These are phyloP conservation scores for Toxoplasma gondii DNA, from an alignment of 169 alveolate genomes.

Conservation along the genomic window DNA sequence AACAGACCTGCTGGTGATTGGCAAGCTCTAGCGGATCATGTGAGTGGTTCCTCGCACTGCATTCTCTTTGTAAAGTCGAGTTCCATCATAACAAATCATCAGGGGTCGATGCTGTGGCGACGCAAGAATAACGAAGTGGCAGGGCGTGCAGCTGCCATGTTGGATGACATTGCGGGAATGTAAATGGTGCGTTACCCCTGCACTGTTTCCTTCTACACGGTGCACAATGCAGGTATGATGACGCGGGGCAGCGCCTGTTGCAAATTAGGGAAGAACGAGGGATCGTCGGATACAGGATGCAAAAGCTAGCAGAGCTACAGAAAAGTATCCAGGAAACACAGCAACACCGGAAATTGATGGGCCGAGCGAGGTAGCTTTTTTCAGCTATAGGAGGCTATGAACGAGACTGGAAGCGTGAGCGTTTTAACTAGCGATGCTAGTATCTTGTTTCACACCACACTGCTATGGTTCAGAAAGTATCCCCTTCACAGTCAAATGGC, in stretches of 20 bases:
- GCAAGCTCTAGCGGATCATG: slow-evolving; percentile 12
- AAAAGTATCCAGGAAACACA: background rate
- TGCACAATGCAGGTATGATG: background rate
- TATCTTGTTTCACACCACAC: background rate
- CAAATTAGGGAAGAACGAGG: slow-evolving; percentile 7
- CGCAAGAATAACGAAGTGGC: slow-evolving; percentile 32
- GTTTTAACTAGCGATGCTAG: background rate
- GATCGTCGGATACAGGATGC: background rate
- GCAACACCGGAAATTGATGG: background rate
- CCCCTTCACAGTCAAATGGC: no score
- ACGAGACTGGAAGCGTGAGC: background rate
- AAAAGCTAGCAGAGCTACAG: background rate
- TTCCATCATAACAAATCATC: background rate
- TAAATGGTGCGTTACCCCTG: background rate
- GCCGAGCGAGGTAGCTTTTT: background rate
- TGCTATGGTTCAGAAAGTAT: background rate
- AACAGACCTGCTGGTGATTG: slow-evolving; percentile 33
- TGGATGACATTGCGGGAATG: slow-evolving; percentile 21
- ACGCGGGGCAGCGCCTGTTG: slow-evolving; percentile 27
- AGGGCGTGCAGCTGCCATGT: slow-evolving; percentile 13
- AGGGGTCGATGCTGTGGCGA: slow-evolving; percentile 28
- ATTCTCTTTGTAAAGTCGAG: no score
- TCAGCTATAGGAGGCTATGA: background rate
- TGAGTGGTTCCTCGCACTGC: background rate
- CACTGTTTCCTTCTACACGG: background rate